These are phyloP conservation scores for Stropharia rugosoannulata DNA, from an alignment of 768 basidiomycete species.

Conservation along the genomic window DNA sequence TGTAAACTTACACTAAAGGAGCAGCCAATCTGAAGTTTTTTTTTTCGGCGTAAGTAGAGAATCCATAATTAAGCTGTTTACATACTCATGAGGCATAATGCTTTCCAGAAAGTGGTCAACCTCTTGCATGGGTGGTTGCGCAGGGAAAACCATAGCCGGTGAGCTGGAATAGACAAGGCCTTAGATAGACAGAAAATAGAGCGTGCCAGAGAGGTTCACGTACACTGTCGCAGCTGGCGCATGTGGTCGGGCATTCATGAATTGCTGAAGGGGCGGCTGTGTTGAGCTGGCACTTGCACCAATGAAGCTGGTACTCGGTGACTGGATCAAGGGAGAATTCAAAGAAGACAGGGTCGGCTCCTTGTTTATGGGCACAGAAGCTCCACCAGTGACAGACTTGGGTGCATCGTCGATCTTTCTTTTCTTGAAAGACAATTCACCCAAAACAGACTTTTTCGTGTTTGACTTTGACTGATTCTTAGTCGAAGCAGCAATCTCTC, in stretches of 20 bases:
- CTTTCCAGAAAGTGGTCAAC: slow-evolving; percentile 35
- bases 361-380: slow-evolving; percentile 2
- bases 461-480: slow-evolving; percentile 7
- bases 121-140: slow-evolving; percentile 7
- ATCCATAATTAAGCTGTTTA: background rate
- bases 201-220: background rate
- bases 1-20: background rate
- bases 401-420: background rate
- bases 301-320: slow-evolving; percentile 1
- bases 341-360: slow-evolving; percentile 21
- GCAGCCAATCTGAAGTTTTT: slow-evolving; percentile 1
- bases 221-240: background rate
- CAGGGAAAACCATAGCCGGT: slow-evolving; percentile 3
- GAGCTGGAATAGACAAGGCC: slow-evolving; percentile 4
- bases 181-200: background rate
- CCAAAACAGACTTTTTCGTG: background rate
- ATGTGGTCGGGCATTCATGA: background rate
- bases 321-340: slow-evolving; percentile 13
- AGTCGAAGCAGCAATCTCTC: slow-evolving; percentile 22
- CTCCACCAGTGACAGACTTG: background rate
- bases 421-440: slow-evolving; percentile 44
- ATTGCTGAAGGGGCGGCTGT: too few relatives aligned
- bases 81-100: slow-evolving; percentile 33
- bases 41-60: background rate
- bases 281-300: background rate